A percentile compares a stretch with the other conserved stretches of the same genome.
Conservation (phyloP, 768 basidiomycete species). For the Clitopilus passeckerianus region DNA sequence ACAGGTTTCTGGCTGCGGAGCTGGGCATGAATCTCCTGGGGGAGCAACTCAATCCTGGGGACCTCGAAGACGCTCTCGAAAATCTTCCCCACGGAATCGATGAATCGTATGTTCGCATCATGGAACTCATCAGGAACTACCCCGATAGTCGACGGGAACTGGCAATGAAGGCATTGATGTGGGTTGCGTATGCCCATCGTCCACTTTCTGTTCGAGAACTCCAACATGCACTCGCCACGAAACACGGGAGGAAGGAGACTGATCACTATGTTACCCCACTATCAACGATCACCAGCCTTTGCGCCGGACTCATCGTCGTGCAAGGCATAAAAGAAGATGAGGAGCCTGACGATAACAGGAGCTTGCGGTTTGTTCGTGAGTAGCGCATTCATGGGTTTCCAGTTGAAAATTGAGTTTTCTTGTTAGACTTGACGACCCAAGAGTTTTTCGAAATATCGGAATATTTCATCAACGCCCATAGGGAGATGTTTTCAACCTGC, state of each 20-base stretch:
- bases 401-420: background rate
- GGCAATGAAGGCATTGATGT: background rate
- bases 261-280: background rate
- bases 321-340: background rate
- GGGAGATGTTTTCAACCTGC: background rate
- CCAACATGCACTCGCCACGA: background rate
- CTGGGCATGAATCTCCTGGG: background rate
- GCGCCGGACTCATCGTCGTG: background rate
- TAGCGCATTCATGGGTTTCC: background rate
- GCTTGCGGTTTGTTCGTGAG: background rate
- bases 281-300: background rate
- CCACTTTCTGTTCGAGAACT: background rate
- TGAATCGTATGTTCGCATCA: background rate
- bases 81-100: background rate
- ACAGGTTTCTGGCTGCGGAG: background rate
- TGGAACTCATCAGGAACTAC: background rate
- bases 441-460: background rate
- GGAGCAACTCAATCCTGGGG: background rate
- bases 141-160: background rate
- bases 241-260: background rate
- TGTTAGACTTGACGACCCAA: background rate
- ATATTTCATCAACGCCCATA: background rate
- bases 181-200: background rate
- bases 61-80: background rate
- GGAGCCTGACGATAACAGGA: background rate